phyloP scores from a whole-genome alignment of 352 stramenopile genomes.

The Phytopythium vexans region DNA sequence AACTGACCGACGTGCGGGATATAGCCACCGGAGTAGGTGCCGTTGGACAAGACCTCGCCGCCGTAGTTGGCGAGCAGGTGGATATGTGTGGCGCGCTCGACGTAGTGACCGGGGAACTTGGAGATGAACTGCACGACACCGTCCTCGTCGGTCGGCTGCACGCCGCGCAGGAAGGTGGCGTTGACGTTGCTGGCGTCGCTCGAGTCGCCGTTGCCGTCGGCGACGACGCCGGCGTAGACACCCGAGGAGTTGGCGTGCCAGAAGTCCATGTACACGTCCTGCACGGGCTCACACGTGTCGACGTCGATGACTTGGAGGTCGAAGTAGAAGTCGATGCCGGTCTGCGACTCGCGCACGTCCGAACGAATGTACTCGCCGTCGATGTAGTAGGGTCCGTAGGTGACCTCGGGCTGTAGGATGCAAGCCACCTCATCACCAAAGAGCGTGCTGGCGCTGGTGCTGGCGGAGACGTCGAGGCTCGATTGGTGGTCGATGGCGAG shows the following conservation, averaged over 20 bases:
- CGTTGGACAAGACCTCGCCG: constrained; percentile 15
- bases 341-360: constrained; percentile 17
- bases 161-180: constrained; percentile 17
- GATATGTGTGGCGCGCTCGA: constrained; percentile 15
- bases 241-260: constrained; percentile 24
- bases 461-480: constrained; percentile 3
- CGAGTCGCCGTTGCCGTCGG: constrained; percentile 16
- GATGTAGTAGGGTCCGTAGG: constrained; percentile 23
- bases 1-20: constrained; percentile 18
- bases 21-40: constrained; percentile 18
- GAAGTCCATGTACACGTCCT: constrained; percentile 19
- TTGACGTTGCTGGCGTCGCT: constrained; percentile 20
- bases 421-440: constrained; percentile 9
- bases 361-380: constrained; percentile 14
- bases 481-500: constrained; percentile 14
- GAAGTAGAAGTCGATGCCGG: constrained; percentile 15
- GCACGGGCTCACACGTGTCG: constrained; percentile 15
- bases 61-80: constrained; percentile 18
- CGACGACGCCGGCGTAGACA: constrained; percentile 23
- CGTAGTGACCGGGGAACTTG: constrained; percentile 21
- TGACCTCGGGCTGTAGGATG: constrained; percentile 19
- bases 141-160: constrained; percentile 18
- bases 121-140: constrained; percentile 21
- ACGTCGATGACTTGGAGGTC: constrained; percentile 23
- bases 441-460: constrained; percentile 10